Evolutionary conservation across 73 alveolate species (phyloP), one percentile per base, ranked within the genome.

Genomic region (Loxodes magnus): DNA sequence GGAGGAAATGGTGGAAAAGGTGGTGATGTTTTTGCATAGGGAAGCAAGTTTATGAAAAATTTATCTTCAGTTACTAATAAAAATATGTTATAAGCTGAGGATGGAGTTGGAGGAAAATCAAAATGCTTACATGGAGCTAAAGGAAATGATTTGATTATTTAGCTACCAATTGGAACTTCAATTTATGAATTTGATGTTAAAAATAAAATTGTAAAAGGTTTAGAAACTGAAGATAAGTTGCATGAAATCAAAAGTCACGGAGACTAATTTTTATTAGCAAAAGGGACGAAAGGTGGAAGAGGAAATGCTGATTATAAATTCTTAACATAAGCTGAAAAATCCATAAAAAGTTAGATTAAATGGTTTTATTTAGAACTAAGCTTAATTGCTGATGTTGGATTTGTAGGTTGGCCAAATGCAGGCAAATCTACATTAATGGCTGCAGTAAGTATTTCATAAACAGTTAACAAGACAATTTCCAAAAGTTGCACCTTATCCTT

Each of bases 361-460:
- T 67, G 50, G 35, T 41, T 61, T 52, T 69, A 78, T 42, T 67
- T 91, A 46, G 92, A 72, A 35, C 67, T 91, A 30, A 87, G 84
- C 59, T 60, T 68, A 31, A 66, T 87, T 30, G 97, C 98, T 25
- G 97, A 91, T 56, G 83, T 88, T 10, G 98, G 97, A 9, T 69
- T 90, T 23, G 90, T 76, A n/a, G 98, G 98, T 41, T 82, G 74
- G 70, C 98, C 98, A 6, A 90, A 90, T 59, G 96, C 98, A 23
- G 98, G 98, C 41, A 90, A 90, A 62, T 66, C 93, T 21, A 74
- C 97, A 0, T 64, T 91, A 15, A 71, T 91, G 16, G 87, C 94
- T 2, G 61, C 91, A 19, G 88, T 82, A 16, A 67, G 77, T 16
- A 20, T 6, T 4, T 24, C 4, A 1, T 9, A 60, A 16, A 25